Evolutionary conservation across 192 early-diverging fungal genomes (phyloP).

Genomic region (Linnemannia elongata): DNA sequence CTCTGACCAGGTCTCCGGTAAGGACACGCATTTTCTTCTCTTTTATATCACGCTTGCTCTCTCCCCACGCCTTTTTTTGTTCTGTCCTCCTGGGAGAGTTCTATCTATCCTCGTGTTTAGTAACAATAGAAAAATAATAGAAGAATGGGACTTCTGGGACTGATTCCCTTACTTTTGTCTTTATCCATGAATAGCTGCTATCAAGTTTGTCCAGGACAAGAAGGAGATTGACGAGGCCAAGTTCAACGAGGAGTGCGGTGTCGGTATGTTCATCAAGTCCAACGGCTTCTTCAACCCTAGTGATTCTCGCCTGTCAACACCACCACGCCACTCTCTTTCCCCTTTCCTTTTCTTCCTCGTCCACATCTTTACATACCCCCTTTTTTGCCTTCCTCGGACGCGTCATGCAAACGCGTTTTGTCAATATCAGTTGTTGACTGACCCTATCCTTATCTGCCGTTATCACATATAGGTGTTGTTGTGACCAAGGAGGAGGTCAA

Average conservation of each 20-base stretch:
- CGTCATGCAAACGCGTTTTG: conserved; percentile 6
- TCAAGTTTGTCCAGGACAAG: conserved; percentile 84
- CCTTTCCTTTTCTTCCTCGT: not conserved
- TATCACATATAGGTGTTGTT: conserved; percentile 75
- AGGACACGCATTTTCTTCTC: not conserved
- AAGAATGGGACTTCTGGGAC: not conserved
- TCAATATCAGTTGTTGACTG: not conserved
- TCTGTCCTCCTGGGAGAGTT: not conserved
- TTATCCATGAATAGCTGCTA: conserved; percentile 74
- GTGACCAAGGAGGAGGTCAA: conserved; percentile 85
- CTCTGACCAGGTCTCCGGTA: conserved; percentile 90
- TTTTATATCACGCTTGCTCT: not conserved
- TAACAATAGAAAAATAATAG: not conserved
- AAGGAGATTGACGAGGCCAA: conserved; percentile 71
- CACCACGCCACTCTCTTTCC: not conserved
- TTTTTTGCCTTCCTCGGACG: not conserved
- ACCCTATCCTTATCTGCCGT: conserved; percentile 4
- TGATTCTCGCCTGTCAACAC: not conserved
- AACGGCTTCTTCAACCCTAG: not conserved
- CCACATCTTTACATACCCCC: not conserved
- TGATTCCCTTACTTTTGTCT: conserved; percentile 1
- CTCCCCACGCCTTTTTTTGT: conserved; percentile 5
- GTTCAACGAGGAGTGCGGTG: conserved; percentile 93
- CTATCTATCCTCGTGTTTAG: conserved; percentile 2
- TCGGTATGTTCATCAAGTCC: conserved; percentile 71